Evolutionary conservation across 106 monocot species (phyloP).

Genomic region (Dendrobium nobile): DNA sequence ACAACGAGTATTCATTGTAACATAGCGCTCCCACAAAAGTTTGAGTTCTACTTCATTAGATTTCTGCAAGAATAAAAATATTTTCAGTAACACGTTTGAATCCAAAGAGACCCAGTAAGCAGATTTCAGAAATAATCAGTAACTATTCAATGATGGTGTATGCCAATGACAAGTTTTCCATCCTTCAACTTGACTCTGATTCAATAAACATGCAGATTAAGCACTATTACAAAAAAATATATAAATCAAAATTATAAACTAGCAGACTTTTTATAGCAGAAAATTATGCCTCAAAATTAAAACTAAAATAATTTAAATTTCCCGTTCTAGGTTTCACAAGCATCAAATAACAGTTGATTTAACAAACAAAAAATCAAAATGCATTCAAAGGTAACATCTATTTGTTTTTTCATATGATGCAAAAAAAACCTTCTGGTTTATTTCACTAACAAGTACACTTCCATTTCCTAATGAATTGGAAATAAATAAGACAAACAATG

Average conservation of each 20-base stretch:
- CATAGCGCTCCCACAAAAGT: conserved; percentile 61
- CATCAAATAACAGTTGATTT: neutral
- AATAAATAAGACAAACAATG: no score
- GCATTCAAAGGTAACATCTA: no score
- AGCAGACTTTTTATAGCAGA: neutral
- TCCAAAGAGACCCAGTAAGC: neutral
- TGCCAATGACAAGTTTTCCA: neutral
- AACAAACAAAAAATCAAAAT: neutral
- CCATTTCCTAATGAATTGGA: no score
- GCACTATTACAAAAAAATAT: neutral
- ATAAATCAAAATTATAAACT: conserved; percentile 1
- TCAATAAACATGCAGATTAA: neutral
- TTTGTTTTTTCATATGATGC: no score
- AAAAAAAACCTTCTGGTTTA: no score
- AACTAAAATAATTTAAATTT: neutral
- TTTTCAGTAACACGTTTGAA: neutral
- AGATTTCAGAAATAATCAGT: neutral
- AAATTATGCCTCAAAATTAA: neutral
- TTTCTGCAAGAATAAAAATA: conserved; percentile 41
- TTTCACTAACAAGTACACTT: no score
- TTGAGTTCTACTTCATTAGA: conserved; percentile 60
- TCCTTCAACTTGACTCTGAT: neutral
- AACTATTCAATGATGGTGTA: neutral
- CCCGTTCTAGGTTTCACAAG: neutral
- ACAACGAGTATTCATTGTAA: conserved; percentile 42